Percentiles rank a stretch among this genome's conserved stretches.
Conservation (phyloP, 768 basidiomycete genomes). For the Phaeotremella skinneri region DNA sequence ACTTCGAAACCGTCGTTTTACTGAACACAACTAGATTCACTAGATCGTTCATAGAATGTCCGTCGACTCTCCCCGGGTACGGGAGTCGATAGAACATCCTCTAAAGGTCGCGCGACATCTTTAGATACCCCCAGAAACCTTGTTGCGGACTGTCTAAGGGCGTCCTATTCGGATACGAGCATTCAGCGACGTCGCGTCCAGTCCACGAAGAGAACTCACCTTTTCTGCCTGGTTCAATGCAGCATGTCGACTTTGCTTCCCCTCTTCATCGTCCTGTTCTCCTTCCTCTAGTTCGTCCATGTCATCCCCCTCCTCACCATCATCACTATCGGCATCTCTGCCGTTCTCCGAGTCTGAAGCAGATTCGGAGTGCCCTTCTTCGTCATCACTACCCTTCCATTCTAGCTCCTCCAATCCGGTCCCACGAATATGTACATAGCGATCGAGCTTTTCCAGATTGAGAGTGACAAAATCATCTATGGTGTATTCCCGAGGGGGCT, state of each 20-base stretch:
- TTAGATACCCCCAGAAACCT: constrained; percentile 63
- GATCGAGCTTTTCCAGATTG: constrained; percentile 79
- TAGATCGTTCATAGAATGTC: constrained; percentile 75
- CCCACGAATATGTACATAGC: constrained; percentile 69
- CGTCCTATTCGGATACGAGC: constrained; percentile 36
- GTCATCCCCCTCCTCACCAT: constrained; percentile 38
- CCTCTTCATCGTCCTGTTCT: constrained; percentile 36
- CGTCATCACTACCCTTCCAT: constrained; percentile 56
- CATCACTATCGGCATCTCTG: constrained; percentile 40
- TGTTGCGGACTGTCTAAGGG: constrained; percentile 56
- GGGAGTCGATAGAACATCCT: constrained; percentile 74
- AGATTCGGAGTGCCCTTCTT: constrained; percentile 54
- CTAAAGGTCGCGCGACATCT: constrained; percentile 61
- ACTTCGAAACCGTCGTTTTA: background rate
- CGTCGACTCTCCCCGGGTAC: constrained; percentile 80
- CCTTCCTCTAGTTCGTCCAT: constrained; percentile 29
- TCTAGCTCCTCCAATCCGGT: constrained; percentile 66
- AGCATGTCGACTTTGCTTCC: constrained; percentile 10
- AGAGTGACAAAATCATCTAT: constrained; percentile 82
- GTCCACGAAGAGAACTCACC: constrained; percentile 8
- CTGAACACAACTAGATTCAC: too few relatives aligned
- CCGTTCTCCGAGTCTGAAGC: constrained; percentile 52
- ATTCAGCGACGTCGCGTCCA: background rate
- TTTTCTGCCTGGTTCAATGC: constrained; percentile 28
- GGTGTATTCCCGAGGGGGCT: constrained; percentile 69